Percentiles rank a stretch among this genome's conserved stretches.
phyloP scores from a whole-genome alignment of 345 rosid species.

The Rhizophora apiculata region DNA sequence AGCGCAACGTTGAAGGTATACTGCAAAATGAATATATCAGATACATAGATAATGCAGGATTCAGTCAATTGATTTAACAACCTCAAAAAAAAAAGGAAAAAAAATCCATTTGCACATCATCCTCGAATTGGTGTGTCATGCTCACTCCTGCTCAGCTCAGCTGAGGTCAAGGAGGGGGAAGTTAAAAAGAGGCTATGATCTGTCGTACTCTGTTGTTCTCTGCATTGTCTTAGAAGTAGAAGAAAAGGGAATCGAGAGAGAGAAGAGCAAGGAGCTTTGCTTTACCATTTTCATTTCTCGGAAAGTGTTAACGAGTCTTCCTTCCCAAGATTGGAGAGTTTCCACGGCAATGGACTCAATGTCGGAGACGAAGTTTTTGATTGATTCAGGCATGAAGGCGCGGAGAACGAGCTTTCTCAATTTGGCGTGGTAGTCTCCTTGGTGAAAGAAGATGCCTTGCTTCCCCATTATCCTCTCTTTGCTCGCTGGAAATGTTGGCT shows the following conservation, averaged over 20 bases:
- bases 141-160: no score
- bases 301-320: slow-evolving; percentile 53
- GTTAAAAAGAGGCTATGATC: no score
- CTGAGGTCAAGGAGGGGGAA: no score
- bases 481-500: slow-evolving; percentile 85
- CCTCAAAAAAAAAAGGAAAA: no score
- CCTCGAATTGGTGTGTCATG: no score
- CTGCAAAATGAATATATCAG: slow-evolving; percentile 30
- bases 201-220: no score
- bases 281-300: slow-evolving; percentile 78
- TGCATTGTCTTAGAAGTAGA: no score
- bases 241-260: no score
- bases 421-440: slow-evolving; percentile 72
- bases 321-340: slow-evolving; percentile 45
- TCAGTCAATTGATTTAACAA: no score
- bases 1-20: slow-evolving; percentile 81
- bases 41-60: background rate
- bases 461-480: slow-evolving; percentile 86
- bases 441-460: slow-evolving; percentile 82
- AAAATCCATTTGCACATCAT: no score
- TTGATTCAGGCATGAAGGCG: slow-evolving; percentile 67
- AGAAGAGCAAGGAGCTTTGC: no score
- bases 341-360: slow-evolving; percentile 53
- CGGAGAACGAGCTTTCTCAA: slow-evolving; percentile 78
- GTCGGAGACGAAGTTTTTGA: slow-evolving; percentile 42